A percentile compares a stretch with the other conserved stretches of the same genome.
Evolutionary conservation across 1,284 basidiomycete genomes (phyloP).

Genomic region (Meira miltonrushii): DNA sequence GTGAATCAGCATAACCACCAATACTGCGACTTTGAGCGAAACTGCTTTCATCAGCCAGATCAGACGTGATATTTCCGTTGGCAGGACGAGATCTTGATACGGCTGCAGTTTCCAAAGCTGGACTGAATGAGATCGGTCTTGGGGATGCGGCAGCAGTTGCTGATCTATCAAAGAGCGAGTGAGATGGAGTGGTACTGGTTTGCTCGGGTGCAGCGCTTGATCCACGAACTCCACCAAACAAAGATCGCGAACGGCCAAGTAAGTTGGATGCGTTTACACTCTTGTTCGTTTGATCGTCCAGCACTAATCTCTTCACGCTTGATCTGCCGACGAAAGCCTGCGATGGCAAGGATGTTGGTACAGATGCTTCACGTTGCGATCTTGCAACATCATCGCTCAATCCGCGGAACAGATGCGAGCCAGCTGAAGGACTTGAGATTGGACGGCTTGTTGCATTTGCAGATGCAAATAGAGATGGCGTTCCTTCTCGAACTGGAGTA

Average conservation of each 20-base stretch:
- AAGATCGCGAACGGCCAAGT: constrained; percentile 1
- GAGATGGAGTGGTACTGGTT: not conserved
- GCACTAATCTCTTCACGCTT: constrained; percentile 89
- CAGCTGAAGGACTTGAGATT: constrained; percentile 41
- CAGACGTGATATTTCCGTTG: not conserved
- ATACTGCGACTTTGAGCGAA: not conserved
- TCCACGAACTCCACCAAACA: constrained; percentile 3
- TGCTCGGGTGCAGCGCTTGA: not conserved
- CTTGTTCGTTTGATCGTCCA: constrained; percentile 58
- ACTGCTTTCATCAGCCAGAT: not conserved
- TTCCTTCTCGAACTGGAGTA: constrained; percentile 45
- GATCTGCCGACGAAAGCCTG: constrained; percentile 66
- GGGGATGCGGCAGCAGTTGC: constrained; percentile 14
- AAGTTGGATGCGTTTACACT: not conserved
- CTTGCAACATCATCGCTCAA: constrained; percentile 57
- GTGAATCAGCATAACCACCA: not conserved
- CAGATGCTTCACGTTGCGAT: constrained; percentile 16
- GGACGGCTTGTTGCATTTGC: not conserved
- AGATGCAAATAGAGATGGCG: constrained; percentile 21
- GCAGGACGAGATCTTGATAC: not conserved
- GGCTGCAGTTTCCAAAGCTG: constrained; percentile 28
- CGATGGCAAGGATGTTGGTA: constrained; percentile 22
- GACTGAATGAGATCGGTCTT: constrained; percentile 32
- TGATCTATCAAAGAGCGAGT: not conserved
- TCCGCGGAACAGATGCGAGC: constrained; percentile 54